Evolutionary conservation across 2,329 filamentous ascomycete genomes (phyloP).

Genomic region (Botrytis porri): DNA sequence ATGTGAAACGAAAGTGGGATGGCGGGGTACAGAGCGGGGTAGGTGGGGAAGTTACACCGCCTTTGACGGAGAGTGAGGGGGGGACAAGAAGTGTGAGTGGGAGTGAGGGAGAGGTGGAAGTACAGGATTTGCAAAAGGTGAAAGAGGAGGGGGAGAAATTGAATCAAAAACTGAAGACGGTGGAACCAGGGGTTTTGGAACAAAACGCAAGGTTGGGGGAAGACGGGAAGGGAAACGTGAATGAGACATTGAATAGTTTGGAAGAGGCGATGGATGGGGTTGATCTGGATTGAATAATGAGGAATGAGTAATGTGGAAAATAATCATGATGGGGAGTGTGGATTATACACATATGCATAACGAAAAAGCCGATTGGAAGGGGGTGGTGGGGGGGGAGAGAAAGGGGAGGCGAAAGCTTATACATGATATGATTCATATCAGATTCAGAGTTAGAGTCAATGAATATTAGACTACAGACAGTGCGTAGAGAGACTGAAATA

Average conservation of each 20-base stretch:
- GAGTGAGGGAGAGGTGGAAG: slow-evolving; percentile 22
- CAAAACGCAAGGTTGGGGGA: slow-evolving; percentile 18
- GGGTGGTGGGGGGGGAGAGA: too few relatives aligned
- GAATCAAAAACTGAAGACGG: slow-evolving; percentile 26
- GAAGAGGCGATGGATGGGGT: slow-evolving; percentile 36
- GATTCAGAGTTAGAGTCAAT: background rate
- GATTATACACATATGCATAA: background rate
- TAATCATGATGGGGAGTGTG: background rate
- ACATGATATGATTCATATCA: background rate
- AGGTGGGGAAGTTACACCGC: slow-evolving; percentile 35
- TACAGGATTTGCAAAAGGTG: slow-evolving; percentile 23
- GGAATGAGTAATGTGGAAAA: background rate
- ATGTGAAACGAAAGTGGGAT: slow-evolving; percentile 30
- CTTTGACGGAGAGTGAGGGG: slow-evolving; percentile 36
- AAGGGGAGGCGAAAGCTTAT: too few relatives aligned
- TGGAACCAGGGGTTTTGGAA: slow-evolving; percentile 25
- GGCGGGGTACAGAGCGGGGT: slow-evolving; percentile 4
- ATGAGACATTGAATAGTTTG: slow-evolving; percentile 26
- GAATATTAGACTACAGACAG: background rate
- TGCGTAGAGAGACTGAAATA: background rate
- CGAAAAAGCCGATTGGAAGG: background rate
- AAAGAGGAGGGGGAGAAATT: slow-evolving; percentile 26
- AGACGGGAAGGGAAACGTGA: background rate
- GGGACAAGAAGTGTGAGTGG: slow-evolving; percentile 35
- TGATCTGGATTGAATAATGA: slow-evolving; percentile 33